Base-by-base conservation (phyloP, 176 grass and related monocot species). In the Rhynchospora pubera region DNA sequence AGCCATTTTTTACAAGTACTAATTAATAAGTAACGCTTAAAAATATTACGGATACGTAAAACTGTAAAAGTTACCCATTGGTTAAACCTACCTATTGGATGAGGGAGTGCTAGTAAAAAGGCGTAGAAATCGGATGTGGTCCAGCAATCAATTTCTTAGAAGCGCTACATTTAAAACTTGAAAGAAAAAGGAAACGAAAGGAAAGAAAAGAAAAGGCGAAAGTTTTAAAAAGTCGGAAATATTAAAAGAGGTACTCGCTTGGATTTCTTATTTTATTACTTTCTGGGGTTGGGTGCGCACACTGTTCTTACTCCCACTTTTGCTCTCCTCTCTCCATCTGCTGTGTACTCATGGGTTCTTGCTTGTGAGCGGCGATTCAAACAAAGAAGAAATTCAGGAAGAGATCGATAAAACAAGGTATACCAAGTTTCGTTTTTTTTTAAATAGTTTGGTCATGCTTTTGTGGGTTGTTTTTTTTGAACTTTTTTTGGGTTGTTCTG, bases 391-490 rank as follows among this genome's bases (percentile, higher is more conserved):
- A 82, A 13, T 10, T 32, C 15, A 18, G 3, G 55, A 5, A 48
- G 26, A 34, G 7, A 55, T 83, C 79, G 79, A 82, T 45, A 8
- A 28, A 77, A 22, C 50, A 75, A 84, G 84, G 84, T 85, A 53
- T 66, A 47, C 23, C 5, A 62, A 9, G 18, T 32, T 22, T 62
- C 1, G 5, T 9, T 64, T 44, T 42, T 13, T 65, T 23, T 63
- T 68, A 3, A 50, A 15, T 52, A 26, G 45, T 39, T 6, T 14
- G 22, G 12, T 9, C 6, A 12, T 72, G 7, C 7, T 19, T 79
- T 65, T 78, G 2, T 42, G 24, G 4, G 19, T 59, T 22, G 7
- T 19, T 51, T 85, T 85, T 45, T 51, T 62, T 82, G 24, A 13
- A 19, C 4, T 57, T 64, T 44, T 85, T 58, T 5, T 8, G 57